Percentiles rank a stretch among this genome's conserved stretches.
Evolutionary conservation across 352 stramenopile species (phyloP).

Genomic region (Thraustochytrium sp.): DNA sequence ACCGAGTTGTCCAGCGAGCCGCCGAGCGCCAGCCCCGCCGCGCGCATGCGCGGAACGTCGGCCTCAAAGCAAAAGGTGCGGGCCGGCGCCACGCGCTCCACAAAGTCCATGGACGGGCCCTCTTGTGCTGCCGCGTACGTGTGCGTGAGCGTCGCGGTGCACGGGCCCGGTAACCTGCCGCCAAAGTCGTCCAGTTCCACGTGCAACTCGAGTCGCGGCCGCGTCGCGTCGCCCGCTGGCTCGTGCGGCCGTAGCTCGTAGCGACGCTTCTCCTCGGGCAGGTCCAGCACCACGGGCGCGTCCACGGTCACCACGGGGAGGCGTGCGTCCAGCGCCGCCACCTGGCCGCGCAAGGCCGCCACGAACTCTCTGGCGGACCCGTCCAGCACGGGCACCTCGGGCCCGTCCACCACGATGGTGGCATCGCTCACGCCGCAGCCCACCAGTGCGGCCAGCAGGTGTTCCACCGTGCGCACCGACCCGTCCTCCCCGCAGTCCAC

Average conservation of each 20-base stretch:
- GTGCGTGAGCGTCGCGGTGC: not conserved
- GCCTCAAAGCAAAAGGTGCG: slow-evolving; percentile 16
- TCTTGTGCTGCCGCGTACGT: not conserved
- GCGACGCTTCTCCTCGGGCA: not conserved
- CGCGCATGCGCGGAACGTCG: not conserved
- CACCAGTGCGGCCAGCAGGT: not conserved
- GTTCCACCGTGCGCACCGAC: not conserved
- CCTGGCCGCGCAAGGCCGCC: not conserved
- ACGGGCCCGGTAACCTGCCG: not conserved
- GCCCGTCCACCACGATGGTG: not conserved
- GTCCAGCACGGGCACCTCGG: not conserved
- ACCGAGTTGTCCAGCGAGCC: slow-evolving; percentile 6
- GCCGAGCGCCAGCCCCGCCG: not conserved
- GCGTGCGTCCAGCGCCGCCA: not conserved
- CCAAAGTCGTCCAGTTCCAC: slow-evolving; percentile 19
- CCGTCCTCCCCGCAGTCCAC: not conserved
- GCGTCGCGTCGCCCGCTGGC: not conserved
- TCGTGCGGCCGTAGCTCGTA: not conserved
- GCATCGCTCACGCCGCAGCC: not conserved
- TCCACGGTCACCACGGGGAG: not conserved
- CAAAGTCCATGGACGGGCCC: not conserved
- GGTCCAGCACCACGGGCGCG: not conserved
- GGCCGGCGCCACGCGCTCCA: not conserved
- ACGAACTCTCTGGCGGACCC: not conserved
- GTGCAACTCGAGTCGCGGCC: not conserved